These are phyloP conservation scores for Pseudonitzschia delicatissima DNA, from an alignment of 108 stramenopile genomes.

Conservation along the genomic window DNA sequence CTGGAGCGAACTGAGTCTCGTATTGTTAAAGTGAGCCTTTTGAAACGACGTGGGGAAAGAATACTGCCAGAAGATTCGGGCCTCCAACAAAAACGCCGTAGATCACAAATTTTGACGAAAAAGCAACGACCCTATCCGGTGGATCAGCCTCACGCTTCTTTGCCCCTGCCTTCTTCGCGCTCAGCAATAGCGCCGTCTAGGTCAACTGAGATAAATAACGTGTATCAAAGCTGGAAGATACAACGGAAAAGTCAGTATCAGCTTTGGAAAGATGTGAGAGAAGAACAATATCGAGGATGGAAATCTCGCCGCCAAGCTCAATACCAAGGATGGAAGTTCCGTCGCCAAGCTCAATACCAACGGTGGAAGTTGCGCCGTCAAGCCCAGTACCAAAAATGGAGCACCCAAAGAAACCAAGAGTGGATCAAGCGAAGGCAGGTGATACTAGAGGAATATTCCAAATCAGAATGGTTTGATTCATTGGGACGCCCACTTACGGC, in stretches of 20 bases:
- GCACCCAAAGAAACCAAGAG: background rate
- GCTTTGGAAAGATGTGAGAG: slow-evolving; percentile 19
- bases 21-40: slow-evolving; percentile 13
- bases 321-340: slow-evolving; percentile 16
- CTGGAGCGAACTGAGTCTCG: slow-evolving; percentile 26
- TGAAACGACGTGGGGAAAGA: slow-evolving; percentile 11
- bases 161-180: background rate
- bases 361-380: slow-evolving; percentile 16
- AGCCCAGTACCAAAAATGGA: slow-evolving; percentile 19
- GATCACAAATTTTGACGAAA: background rate
- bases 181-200: background rate
- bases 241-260: slow-evolving; percentile 15
- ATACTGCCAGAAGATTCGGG: background rate
- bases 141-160: background rate
- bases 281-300: slow-evolving; percentile 23
- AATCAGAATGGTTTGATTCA: slow-evolving; percentile 68
- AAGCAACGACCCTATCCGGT: background rate
- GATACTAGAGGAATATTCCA: slow-evolving; percentile 53
- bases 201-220: background rate
- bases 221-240: slow-evolving; percentile 12
- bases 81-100: background rate
- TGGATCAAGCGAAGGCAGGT: slow-evolving; percentile 16
- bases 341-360: slow-evolving; percentile 12
- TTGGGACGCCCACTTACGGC: slow-evolving; percentile 67
- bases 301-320: slow-evolving; percentile 21